Evolutionary conservation across 805 yeast species (phyloP).

Genomic region (Candida pseudofarinosa): DNA sequence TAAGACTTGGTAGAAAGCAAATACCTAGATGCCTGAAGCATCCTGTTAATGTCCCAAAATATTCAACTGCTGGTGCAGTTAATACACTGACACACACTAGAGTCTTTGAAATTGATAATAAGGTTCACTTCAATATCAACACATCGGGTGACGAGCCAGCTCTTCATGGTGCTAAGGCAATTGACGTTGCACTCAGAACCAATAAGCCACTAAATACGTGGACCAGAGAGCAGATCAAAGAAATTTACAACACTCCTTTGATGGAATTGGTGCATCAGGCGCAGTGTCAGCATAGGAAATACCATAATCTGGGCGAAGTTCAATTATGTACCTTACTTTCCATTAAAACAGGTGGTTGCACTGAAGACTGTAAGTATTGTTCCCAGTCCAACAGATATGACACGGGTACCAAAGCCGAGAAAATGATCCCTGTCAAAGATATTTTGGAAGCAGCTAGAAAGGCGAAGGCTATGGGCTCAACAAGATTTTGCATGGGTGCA

Average conservation of each 20-base stretch:
- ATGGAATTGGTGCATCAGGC: constrained; percentile 57
- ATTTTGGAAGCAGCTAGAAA: constrained; percentile 60
- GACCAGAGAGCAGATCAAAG: constrained; percentile 57
- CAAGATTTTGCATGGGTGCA: constrained; percentile 81
- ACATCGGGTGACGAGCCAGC: not conserved
- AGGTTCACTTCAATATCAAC: constrained; percentile 7
- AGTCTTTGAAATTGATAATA: not conserved
- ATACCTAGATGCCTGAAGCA: not conserved
- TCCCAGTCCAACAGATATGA: constrained; percentile 68
- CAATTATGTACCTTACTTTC: constrained; percentile 74
- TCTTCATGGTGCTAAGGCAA: constrained; percentile 4
- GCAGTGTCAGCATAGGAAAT: constrained; percentile 60
- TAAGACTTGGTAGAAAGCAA: not conserved
- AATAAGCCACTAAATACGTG: constrained; percentile 36
- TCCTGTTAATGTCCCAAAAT: not conserved
- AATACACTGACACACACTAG: not conserved
- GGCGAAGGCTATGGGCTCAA: constrained; percentile 68
- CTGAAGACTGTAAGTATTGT: constrained; percentile 80
- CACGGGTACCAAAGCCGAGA: constrained; percentile 71
- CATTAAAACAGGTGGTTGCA: constrained; percentile 77
- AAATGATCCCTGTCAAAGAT: constrained; percentile 55
- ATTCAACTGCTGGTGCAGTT: not conserved
- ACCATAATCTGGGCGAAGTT: constrained; percentile 65
- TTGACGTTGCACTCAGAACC: constrained; percentile 12
- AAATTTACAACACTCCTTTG: constrained; percentile 63